Conservation (phyloP, 257 asterid genomes). For the Knoxia roxburghii region DNA sequence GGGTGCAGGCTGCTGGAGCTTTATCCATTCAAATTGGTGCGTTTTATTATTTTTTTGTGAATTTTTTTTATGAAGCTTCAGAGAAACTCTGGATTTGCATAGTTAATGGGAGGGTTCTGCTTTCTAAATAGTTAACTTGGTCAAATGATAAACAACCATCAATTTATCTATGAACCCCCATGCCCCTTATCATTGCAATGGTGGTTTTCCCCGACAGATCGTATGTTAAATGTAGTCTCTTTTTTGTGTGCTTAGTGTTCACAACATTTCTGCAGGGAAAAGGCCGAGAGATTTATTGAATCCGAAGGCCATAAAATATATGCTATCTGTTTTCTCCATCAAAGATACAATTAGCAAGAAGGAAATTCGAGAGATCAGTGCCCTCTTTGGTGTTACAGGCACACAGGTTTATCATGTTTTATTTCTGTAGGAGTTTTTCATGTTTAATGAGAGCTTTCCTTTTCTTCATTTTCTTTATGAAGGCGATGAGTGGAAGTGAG, state of each 20-base stretch:
- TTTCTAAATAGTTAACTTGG: neutral
- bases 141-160: neutral
- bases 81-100: neutral
- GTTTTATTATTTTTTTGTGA: conserved; percentile 9
- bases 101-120: neutral
- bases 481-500: neutral
- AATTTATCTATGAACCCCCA: neutral
- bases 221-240: neutral
- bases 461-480: neutral
- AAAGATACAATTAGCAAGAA: conserved; percentile 85
- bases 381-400: conserved; percentile 88
- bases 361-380: conserved; percentile 87
- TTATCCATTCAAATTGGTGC: conserved; percentile 90
- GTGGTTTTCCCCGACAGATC: neutral
- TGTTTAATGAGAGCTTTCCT: neutral
- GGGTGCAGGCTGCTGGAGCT: conserved; percentile 97
- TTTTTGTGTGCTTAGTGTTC: conserved; percentile 9
- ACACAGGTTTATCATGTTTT: conserved; percentile 59
- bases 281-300: conserved; percentile 94
- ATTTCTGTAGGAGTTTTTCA: neutral
- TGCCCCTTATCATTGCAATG: neutral
- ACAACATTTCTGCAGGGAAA: conserved; percentile 48
- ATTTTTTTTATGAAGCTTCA: neutral
- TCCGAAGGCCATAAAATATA: conserved; percentile 88
- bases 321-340: conserved; percentile 77